Conservation (phyloP, 257 asterid genomes). For the Salvia splendens region DNA sequence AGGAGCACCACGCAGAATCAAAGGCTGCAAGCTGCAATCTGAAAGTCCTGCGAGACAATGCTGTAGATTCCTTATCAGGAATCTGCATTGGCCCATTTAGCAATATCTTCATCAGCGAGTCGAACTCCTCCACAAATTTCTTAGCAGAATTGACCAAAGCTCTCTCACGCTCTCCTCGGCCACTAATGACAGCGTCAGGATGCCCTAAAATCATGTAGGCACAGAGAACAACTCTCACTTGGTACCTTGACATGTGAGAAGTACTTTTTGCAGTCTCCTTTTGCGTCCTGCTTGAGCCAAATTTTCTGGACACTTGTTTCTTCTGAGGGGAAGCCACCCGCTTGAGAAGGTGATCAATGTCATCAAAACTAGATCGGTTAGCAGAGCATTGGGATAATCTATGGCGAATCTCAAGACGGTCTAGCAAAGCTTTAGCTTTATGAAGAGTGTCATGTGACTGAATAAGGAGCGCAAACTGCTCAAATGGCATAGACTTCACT, state of each 20-base stretch:
- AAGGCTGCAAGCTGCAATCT: slow-evolving; percentile 74
- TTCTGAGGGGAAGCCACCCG: slow-evolving; percentile 71
- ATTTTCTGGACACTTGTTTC: slow-evolving; percentile 58
- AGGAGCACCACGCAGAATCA: slow-evolving; percentile 96
- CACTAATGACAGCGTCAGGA: slow-evolving; percentile 93
- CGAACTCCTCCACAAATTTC: slow-evolving; percentile 78
- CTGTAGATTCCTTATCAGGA: slow-evolving; percentile 43
- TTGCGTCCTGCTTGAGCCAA: slow-evolving; percentile 37
- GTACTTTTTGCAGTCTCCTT: slow-evolving; percentile 45
- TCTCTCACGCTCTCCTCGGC: slow-evolving; percentile 80
- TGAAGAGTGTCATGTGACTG: slow-evolving; percentile 68
- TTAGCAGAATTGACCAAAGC: slow-evolving; percentile 76
- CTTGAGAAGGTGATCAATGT: slow-evolving; percentile 92
- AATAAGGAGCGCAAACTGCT: slow-evolving; percentile 73
- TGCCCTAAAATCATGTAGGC: slow-evolving; percentile 80
- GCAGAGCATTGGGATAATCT: slow-evolving; percentile 46
- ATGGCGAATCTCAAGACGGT: slow-evolving; percentile 73
- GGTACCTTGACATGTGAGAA: slow-evolving; percentile 64
- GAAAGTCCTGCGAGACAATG: slow-evolving; percentile 46
- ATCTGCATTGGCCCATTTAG: slow-evolving; percentile 58
- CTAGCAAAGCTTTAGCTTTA: slow-evolving; percentile 69
- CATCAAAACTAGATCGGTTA: slow-evolving; percentile 52
- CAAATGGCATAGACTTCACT: slow-evolving; percentile 82
- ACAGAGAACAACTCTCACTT: slow-evolving; percentile 84
- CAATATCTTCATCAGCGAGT: slow-evolving; percentile 61